These are phyloP conservation scores for Rhodosporidiobolus odoratus DNA, from an alignment of 768 basidiomycete species.

Conservation along the genomic window DNA sequence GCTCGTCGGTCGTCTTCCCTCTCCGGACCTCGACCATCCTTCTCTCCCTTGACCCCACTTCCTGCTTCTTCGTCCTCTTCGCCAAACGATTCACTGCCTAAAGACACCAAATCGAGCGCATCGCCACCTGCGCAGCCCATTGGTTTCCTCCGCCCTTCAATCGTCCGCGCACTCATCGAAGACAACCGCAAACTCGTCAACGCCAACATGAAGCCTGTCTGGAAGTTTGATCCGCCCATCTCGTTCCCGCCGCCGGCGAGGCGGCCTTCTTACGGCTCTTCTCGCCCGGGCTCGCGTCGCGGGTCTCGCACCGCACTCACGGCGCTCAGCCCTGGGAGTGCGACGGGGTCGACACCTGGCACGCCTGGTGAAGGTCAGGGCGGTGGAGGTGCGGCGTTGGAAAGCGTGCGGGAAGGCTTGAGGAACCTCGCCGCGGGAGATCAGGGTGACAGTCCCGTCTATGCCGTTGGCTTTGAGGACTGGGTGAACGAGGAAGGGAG, in stretches of 20 bases:
- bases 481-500: slow-evolving; percentile 39
- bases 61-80: slow-evolving; percentile 45
- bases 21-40: slow-evolving; percentile 50
- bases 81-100: neutral
- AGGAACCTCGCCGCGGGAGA: neutral
- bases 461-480: slow-evolving; percentile 37
- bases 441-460: neutral
- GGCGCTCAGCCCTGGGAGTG: neutral
- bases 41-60: slow-evolving; percentile 53
- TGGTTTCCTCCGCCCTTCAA: slow-evolving; percentile 47
- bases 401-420: neutral
- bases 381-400: neutral
- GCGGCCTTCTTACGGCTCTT: neutral
- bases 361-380: neutral
- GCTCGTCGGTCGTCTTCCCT: slow-evolving; percentile 47
- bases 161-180: slow-evolving; percentile 43
- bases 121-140: slow-evolving; percentile 44
- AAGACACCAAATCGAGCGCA: neutral
- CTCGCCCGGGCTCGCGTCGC: slow-evolving; percentile 42
- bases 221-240: slow-evolving; percentile 49
- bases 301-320: neutral
- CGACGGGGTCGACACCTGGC: neutral
- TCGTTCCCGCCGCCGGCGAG: slow-evolving; percentile 2
- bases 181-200: slow-evolving; percentile 46
- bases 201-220: slow-evolving; percentile 53